Percentiles rank a stretch among this genome's conserved stretches.
Evolutionary conservation across 1,284 basidiomycete species (phyloP).

Genomic region (Naganishia albida): DNA sequence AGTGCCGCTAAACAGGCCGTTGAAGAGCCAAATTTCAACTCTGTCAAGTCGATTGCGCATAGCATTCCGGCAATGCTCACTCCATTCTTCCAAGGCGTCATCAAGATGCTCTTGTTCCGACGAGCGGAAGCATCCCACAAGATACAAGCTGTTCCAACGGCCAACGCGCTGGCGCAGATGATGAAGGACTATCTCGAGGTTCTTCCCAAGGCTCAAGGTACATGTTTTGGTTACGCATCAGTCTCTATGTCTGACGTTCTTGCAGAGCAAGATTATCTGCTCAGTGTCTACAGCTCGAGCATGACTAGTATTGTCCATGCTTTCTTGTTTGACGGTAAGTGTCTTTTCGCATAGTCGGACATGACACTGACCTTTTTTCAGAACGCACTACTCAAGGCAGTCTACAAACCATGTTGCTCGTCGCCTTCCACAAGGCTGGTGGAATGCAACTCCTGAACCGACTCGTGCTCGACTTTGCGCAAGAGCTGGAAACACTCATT

Average conservation of each 20-base stretch:
- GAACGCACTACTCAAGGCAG: constrained; percentile 71
- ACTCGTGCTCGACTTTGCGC: constrained; percentile 60
- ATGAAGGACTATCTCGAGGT: constrained; percentile 69
- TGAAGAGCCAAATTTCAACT: constrained; percentile 33
- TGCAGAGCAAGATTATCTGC: constrained; percentile 38
- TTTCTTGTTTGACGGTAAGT: constrained; percentile 23
- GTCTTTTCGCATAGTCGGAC: background rate
- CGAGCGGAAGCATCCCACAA: constrained; percentile 74
- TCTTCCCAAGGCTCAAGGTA: constrained; percentile 14
- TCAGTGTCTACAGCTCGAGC: constrained; percentile 48
- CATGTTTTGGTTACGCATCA: background rate
- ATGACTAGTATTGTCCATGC: constrained; percentile 24
- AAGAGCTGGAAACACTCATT: constrained; percentile 62
- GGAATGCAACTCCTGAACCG: constrained; percentile 69
- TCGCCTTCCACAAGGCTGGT: constrained; percentile 69
- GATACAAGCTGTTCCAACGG: constrained; percentile 71
- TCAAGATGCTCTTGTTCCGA: constrained; percentile 79
- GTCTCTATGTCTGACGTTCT: constrained; percentile 4
- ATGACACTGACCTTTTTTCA: constrained; percentile 43
- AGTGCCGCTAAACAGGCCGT: background rate
- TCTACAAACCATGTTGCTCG: constrained; percentile 79
- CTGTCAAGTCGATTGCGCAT: constrained; percentile 28
- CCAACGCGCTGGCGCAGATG: constrained; percentile 68
- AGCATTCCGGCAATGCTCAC: constrained; percentile 67
- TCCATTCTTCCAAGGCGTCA: constrained; percentile 86